These are phyloP conservation scores for Ophiorrhiza pumila DNA, from an alignment of 257 asterid species.

Conservation along the genomic window DNA sequence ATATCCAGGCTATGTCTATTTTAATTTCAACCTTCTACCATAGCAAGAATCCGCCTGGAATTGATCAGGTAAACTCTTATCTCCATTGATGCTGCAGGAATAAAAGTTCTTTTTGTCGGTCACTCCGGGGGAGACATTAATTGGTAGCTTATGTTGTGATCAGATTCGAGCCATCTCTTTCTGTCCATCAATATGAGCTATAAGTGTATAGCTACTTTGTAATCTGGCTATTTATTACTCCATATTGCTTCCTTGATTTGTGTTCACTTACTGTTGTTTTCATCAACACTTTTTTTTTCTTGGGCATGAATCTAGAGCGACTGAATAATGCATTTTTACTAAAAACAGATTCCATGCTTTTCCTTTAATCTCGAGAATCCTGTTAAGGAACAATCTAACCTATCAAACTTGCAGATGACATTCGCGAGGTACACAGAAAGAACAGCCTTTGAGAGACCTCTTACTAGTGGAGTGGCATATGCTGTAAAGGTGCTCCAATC, in stretches of 20 bases:
- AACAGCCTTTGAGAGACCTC: constrained; percentile 96
- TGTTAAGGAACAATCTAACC: constrained; percentile 14
- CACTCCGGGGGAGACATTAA: neutral
- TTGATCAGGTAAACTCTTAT: constrained; percentile 69
- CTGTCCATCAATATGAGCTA: neutral
- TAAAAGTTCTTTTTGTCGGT: neutral
- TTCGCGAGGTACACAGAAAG: constrained; percentile 80
- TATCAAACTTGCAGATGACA: constrained; percentile 49
- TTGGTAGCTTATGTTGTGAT: neutral
- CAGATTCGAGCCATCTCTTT: neutral
- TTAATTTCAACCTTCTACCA: constrained; percentile 93
- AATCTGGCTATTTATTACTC: neutral
- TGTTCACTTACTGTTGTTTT: neutral
- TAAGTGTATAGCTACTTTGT: neutral
- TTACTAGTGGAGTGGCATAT: constrained; percentile 97
- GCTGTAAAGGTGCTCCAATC: constrained; percentile 87
- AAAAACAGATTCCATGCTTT: constrained; percentile 14
- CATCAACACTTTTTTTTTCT: neutral
- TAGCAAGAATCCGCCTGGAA: constrained; percentile 74
- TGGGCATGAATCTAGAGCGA: constrained; percentile 2
- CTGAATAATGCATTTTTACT: constrained; percentile 1
- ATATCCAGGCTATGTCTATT: constrained; percentile 92
- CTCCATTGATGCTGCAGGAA: neutral
- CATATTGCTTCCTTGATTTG: neutral
- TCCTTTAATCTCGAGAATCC: constrained; percentile 1